Evolutionary conservation across 805 yeast genomes (phyloP), one percentile per base, ranked within the genome.

Genomic region (Grigorovia humatica): DNA sequence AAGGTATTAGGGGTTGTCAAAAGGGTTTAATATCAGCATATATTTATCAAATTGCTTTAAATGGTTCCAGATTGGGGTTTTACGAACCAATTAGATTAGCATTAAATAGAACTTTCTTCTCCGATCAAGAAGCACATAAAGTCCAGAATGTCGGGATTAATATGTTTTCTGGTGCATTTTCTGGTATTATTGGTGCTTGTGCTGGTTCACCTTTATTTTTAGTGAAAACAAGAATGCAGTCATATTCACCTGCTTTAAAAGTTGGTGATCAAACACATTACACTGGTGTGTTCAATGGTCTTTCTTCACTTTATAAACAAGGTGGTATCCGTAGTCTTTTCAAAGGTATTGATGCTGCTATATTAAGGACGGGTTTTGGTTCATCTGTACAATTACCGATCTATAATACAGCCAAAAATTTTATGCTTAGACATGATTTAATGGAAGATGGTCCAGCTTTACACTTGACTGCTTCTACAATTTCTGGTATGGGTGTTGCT

Each of bases 221-320:
- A 58, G 81, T 93, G 58, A 93, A 93, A 72, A 95, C 97, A 1
- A 79, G 99, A 74, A 88, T 93, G 95, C 99, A 93, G 72, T 85
- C 97, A 1, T 93, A 80, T 68, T 85, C 96, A 17, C 76, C 71
- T 2, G 64, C 66, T 19, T 72, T 83, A 54, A 74, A 80, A 46
- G 82, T 90, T 47, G 99, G 99, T 48, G 91, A 89, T 62, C 99
- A 93, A 68, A 88, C 98, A 0, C 86, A 85, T 68, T 93, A 93
- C 69, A 79, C 69, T 41, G 79, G 82, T 47, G 77, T 83, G 1
- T 70, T 74, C 65, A 78, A 85, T 57, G 99, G 96, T 2, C 62
- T 93, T 23, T 58, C 68, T 7, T 72, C 81, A 20, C 80, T 93
- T 43, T 80, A 73, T 62, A 69, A 69, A 47, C 68, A 75, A 1